Evolutionary conservation across 2,329 filamentous ascomycete species (phyloP), one percentile per base, ranked within the genome.

Genomic region (Parafenestella ontariensis): DNA sequence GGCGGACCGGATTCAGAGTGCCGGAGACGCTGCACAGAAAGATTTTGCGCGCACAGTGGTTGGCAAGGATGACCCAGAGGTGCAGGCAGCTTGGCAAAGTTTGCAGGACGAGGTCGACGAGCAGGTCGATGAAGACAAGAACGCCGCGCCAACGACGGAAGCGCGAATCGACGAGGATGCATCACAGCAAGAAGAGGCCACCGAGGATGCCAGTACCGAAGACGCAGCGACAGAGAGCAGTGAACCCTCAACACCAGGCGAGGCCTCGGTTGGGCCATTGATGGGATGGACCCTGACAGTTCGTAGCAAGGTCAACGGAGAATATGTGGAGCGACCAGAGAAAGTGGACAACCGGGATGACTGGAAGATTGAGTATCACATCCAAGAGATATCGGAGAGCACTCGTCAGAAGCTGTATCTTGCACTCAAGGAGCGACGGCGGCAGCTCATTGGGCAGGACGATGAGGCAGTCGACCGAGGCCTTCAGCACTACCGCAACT

Each of bases 351-450:
- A 65, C 13, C 18, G 65, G 0, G 82, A 86, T 60, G 68, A 78
- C 7, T 97, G 93, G 93, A 73, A 78, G 0, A 79, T 97, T n/a
- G 86, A 95, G 64, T 97, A 96, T 75, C 82, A 87, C 31, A 77
- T 97, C 43, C 82, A 83, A 41, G 89, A 93, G 60, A 78, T 75
- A 8, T 47, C 56, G 1, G 44, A 56, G 10, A 47, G 46, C 3
- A 48, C 48, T 3, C 49, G 57, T 5, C 61, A 63, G 62, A 55
- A 29, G 24, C 40, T 69, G 26, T 74, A 73, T 53, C 56, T 59
- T 3, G 54, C 61, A 15, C 79, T 86, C 53, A 85, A 86, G 70
- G 73, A 65, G 3, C 82, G 89, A 15, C 84, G 91, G 11, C 77
- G 74, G 41, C 78, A 78, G 26, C 75, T 77, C 0, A 17, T 70